Percentiles rank a stretch among this genome's conserved stretches.
Conservation (phyloP, 768 basidiomycete species). For the Strobilomyces confusus region DNA sequence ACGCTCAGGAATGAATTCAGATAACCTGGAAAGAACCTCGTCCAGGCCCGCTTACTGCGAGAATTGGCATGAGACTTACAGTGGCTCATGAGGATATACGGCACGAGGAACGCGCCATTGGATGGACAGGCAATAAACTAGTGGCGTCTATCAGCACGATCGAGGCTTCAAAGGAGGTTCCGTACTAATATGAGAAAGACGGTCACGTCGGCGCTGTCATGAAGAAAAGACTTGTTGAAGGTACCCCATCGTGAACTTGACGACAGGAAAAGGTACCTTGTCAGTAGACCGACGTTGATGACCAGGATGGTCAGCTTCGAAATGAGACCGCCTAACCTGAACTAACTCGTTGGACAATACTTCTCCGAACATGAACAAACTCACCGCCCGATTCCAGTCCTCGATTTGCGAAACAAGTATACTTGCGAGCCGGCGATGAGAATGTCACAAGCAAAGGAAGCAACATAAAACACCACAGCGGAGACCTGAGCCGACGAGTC, state of each 20-base stretch:
- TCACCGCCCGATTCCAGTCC: conserved; percentile 27
- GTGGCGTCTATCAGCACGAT: neutral
- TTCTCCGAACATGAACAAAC: neutral
- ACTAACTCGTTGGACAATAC: neutral
- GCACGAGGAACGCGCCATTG: conserved; percentile 35
- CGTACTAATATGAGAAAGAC: conserved; percentile 26
- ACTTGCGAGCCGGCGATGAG: conserved; percentile 33
- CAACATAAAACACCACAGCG: conserved; percentile 30
- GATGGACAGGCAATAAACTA: conserved; percentile 35
- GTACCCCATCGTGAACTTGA: neutral
- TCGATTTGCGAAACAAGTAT: conserved; percentile 32
- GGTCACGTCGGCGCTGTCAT: conserved; percentile 27
- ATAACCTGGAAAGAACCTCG: conserved; percentile 24
- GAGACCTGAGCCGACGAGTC: conserved; percentile 18
- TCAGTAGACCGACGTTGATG: conserved; percentile 34
- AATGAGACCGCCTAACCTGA: conserved; percentile 31
- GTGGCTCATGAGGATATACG: conserved; percentile 37
- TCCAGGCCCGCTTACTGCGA: neutral
- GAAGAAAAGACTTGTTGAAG: neutral
- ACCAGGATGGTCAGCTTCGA: conserved; percentile 32
- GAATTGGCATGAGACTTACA: conserved; percentile 17
- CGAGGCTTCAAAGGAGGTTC: neutral
- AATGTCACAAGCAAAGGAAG: conserved; percentile 33
- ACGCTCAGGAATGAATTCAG: conserved; percentile 37
- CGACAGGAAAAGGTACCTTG: conserved; percentile 22